Evolutionary conservation across 1,139 yeast genomes (phyloP), one percentile per base, ranked within the genome.

Genomic region (Blastobotrys serpentis): DNA sequence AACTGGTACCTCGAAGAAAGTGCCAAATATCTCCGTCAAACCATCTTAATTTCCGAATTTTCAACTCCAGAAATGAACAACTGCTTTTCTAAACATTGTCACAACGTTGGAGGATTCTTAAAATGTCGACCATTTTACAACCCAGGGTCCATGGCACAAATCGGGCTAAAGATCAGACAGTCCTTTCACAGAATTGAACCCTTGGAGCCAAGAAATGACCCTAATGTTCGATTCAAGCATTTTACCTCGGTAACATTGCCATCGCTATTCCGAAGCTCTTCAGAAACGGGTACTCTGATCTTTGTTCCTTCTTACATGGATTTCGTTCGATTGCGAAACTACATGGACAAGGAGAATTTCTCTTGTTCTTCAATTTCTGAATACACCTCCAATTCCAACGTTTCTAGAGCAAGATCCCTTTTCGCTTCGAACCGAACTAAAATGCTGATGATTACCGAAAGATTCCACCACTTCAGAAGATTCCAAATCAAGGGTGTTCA

Each of bases 1-100:
- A 84, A 86, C 84, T 90, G 96, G 95, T 82, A 84, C 38, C 81
- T 92, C 54, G 90, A 92, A 61, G 95, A 88, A 54, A 83, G 86
- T 58, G 83, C 88, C n/a, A 75, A 72, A 52, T 72, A 73, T 44
- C 73, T 90, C 52, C 78, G 97, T 34, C 99, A 92, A 67, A 80
- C 86, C 0, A 69, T 94, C 60, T 73, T 86, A 3, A 82, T 92
- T 56, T 72, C 87, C 10, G 88, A 83, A 59, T 87, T 76, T 61
- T 59, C 75, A 10, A 86, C 97, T 1, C 98, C 98, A 2, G 88
- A 81, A 57, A 79, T 90, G 60, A 87, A 84, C 61, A 80, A 82
- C 48, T 62, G 85, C 44, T 64, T 85, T 38, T 74, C 81, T 34
- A 73, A 79, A 45, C 75, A 76, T 55, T 81, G 89, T 34, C 60